Base-by-base conservation (phyloP, 2,329 filamentous ascomycete species). In the Cercospora sp. region DNA sequence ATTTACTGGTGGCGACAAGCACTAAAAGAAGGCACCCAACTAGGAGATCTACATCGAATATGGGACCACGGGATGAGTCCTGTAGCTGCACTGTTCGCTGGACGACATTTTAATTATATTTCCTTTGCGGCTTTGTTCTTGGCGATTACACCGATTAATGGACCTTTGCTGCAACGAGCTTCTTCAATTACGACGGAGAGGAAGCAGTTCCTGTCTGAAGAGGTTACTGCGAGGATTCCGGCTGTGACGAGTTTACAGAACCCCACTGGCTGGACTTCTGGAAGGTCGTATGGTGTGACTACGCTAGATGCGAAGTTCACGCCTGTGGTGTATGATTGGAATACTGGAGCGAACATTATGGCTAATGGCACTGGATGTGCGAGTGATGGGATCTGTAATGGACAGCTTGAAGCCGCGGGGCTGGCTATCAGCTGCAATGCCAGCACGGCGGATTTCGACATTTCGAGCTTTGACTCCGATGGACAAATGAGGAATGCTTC, bases 1-100 rank as follows among this genome's bases (percentile, higher is more conserved):
- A 55, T 69, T 9, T 65, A 69, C 51, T 70, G 69, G 69, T 70
- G 69, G 69, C 66, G 69, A 8, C 68, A 65, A 45, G 69, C 66
- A 21, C 32, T 70, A 4, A 63, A 63, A 26, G 69, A 69, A 63
- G 66, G 66, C 3, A 70, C 69, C 6, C 69, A 70, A 34, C 18
- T 70, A n/a, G 69, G 69, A 37, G 66, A 70, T 51, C 61, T 68
- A 13, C 66, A 70, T 43, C 66, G 69, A 21, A 69, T 65, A 28
- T 68, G 66, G 66, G 69, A 66, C 24, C 66, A 65, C 65, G 69
- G 69, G 57, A 70, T 66, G 16, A 65, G 64, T 65, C 61, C 65
- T 9, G 60, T 69, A 53, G 40, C 69, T 61, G 69, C 69, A 13
- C 60, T 51, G 7, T 45, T 70, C 13, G 69, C 69, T 1, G 69